Evolutionary conservation across 148 eudicot species (phyloP), one percentile per base, ranked within the genome.

Genomic region (Agrostemma githago): DNA sequence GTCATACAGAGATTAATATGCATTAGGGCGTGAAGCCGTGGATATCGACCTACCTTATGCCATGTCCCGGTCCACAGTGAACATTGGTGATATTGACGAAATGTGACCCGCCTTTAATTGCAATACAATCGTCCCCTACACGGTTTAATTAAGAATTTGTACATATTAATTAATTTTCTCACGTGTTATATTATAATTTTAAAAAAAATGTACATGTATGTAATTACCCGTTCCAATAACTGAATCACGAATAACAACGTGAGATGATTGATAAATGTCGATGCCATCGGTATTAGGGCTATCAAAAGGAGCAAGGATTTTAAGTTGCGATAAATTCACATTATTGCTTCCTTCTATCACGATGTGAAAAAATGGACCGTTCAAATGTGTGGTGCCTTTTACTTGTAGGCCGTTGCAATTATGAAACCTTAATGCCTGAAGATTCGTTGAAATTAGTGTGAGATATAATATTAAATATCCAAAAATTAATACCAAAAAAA

Each of bases 211-310:
- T 26, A 26, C 34, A 26, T 26, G 34, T 26, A 26, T n/a, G 1
- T 26, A 63, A 2, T 2, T 43, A 91, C 98, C 97, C 78, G 95
- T 88, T 78, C 71, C 69, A 16, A 93, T 82, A 44, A 56, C 17
- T 69, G 77, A 75, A 41, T 84, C 20, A 60, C 69, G 77, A 72
- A 93, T 82, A 70, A 71, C 19, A 58, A 91, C 87, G 21, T 68
- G 72, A 72, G 69, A 79, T 17, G 92, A 88, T n/a, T 75, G 65
- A 76, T 85, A 75, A 51, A 93, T 88, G 83, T 88, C 95, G 74
- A 93, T 85, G 51, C 95, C 98, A 81, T 93, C 98, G 0, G 98
- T 93, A 71, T 93, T 93, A 40, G 88, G 85, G 73, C 92, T 91
- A 75, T 74, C 76, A 17, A 57, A 79, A 51, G 97, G 95, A 15